Evolutionary conservation across 2,329 filamentous ascomycete genomes (phyloP).

Genomic region (Pseudogymnoascus sp.): DNA sequence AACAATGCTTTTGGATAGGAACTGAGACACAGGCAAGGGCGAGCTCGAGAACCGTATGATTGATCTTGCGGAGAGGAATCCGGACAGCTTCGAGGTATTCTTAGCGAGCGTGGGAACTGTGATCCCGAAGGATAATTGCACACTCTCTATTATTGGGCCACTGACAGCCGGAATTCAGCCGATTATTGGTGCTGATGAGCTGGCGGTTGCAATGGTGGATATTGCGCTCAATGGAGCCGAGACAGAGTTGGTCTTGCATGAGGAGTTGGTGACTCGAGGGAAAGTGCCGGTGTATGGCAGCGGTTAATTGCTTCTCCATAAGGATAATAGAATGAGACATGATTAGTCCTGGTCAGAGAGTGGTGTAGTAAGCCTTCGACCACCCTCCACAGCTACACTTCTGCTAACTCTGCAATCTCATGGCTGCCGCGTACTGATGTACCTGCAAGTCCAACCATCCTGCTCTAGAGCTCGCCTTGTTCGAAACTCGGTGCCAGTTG

Average conservation of each 20-base stretch:
- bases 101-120: slow-evolving; percentile 10
- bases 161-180: slow-evolving; percentile 11
- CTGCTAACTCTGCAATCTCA: background rate
- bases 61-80: slow-evolving; percentile 14
- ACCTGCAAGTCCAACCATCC: slow-evolving; percentile 12
- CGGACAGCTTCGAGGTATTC: slow-evolving; percentile 13
- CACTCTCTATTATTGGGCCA: background rate
- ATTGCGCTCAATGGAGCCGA: slow-evolving; percentile 13
- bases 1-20: slow-evolving; percentile 9
- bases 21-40: slow-evolving; percentile 6
- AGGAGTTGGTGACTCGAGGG: background rate
- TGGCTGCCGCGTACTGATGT: background rate
- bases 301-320: background rate
- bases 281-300: background rate
- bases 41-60: slow-evolving; percentile 9
- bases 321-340: background rate
- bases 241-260: background rate
- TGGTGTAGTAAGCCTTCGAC: background rate
- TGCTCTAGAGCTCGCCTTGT: background rate
- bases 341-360: background rate
- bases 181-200: slow-evolving; percentile 12
- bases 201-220: slow-evolving; percentile 16
- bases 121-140: background rate
- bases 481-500: slow-evolving; percentile 9
- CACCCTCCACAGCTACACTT: background rate